Percentiles rank a stretch among this genome's conserved stretches.
Evolutionary conservation across 2,329 filamentous ascomycete species (phyloP).

Genomic region (Hysterium pulicare): DNA sequence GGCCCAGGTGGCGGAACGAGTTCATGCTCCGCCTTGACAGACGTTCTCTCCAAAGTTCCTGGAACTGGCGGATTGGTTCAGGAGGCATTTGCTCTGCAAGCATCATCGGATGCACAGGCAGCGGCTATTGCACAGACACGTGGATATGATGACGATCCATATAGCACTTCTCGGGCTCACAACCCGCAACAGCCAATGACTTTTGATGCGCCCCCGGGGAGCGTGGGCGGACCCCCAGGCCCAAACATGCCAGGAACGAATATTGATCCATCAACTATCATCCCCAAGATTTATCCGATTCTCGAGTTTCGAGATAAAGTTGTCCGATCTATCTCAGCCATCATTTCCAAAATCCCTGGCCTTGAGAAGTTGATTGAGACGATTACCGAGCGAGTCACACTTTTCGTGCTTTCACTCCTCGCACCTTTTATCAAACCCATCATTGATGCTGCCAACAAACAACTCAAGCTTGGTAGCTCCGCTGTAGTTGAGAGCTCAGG

Average conservation of each 20-base stretch:
- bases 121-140: slow-evolving; percentile 34
- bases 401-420: slow-evolving; percentile 86
- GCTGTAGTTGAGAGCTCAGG: slow-evolving; percentile 56
- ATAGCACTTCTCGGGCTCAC: slow-evolving; percentile 34
- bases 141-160: slow-evolving; percentile 41
- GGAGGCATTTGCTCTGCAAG: slow-evolving; percentile 47
- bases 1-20: slow-evolving; percentile 30
- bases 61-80: slow-evolving; percentile 46
- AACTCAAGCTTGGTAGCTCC: slow-evolving; percentile 80
- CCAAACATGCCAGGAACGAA: slow-evolving; percentile 70
- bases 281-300: slow-evolving; percentile 82
- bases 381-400: slow-evolving; percentile 86
- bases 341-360: slow-evolving; percentile 88
- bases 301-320: slow-evolving; percentile 92
- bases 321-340: slow-evolving; percentile 77
- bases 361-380: slow-evolving; percentile 87
- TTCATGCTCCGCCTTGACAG: slow-evolving; percentile 53
- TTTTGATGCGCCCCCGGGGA: slow-evolving; percentile 44
- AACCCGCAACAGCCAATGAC: slow-evolving; percentile 30
- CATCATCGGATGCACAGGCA: slow-evolving; percentile 47
- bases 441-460: slow-evolving; percentile 80
- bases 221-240: slow-evolving; percentile 42
- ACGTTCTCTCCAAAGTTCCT: slow-evolving; percentile 73
- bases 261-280: slow-evolving; percentile 59
- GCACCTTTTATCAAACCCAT: slow-evolving; percentile 90